Evolutionary conservation across 2,329 filamentous ascomycete species (phyloP).

Genomic region (Hypoxylon sp.): DNA sequence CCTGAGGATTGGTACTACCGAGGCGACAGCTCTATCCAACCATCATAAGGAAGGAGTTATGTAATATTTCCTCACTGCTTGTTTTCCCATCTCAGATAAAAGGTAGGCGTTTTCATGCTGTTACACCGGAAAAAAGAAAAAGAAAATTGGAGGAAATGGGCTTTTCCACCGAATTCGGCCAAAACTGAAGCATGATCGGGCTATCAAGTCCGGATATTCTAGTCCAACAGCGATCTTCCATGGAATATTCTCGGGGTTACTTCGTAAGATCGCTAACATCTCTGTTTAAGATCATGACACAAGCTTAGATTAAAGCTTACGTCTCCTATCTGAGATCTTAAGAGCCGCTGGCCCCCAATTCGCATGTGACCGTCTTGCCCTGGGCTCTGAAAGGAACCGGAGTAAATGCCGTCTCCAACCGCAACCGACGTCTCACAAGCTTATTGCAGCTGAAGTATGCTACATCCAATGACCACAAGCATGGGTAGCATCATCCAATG

Average conservation of each 20-base stretch:
- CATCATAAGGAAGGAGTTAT: too few relatives aligned
- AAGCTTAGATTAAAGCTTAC: neutral
- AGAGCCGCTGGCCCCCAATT: constrained; percentile 11
- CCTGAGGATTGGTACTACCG: too few relatives aligned
- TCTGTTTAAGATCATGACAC: constrained; percentile 1
- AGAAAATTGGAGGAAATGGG: too few relatives aligned
- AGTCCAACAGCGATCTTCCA: neutral
- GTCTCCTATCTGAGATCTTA: constrained; percentile 9
- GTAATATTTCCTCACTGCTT: too few relatives aligned
- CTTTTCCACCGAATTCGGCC: too few relatives aligned
- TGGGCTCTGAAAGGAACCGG: neutral
- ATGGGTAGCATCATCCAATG: constrained; percentile 27
- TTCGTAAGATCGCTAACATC: constrained; percentile 1
- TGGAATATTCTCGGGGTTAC: constrained; percentile 13
- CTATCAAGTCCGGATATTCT: neutral
- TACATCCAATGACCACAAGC: constrained; percentile 24
- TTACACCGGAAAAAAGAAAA: neutral
- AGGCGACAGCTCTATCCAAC: too few relatives aligned
- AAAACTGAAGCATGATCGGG: too few relatives aligned
- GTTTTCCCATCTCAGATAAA: neutral
- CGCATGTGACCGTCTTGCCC: constrained; percentile 19
- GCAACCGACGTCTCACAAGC: constrained; percentile 9
- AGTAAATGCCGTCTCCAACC: constrained; percentile 25
- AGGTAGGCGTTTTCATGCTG: neutral
- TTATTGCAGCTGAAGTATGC: neutral